Conservation (phyloP, 2,329 filamentous ascomycete genomes). For the Colletotrichum filicis region DNA sequence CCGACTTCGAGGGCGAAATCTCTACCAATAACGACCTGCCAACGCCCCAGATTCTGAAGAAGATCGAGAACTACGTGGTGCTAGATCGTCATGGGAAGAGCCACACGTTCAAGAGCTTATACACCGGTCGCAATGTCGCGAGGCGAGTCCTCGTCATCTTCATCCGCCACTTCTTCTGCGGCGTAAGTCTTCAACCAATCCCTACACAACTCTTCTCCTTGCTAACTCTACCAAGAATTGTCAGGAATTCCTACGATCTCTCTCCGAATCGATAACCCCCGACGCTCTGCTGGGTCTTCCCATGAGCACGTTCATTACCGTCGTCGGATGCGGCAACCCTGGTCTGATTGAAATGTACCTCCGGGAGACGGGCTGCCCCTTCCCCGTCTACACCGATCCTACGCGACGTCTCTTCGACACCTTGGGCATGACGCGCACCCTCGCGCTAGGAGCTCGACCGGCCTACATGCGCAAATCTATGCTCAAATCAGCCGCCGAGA, state of each 20-base stretch:
- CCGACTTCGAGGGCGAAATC: constrained; percentile 67
- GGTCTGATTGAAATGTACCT: constrained; percentile 75
- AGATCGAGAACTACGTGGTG: constrained; percentile 66
- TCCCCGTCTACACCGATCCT: constrained; percentile 83
- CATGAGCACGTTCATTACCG: constrained; percentile 70
- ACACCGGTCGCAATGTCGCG: constrained; percentile 63
- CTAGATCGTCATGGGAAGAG: constrained; percentile 70
- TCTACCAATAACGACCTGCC: constrained; percentile 67
- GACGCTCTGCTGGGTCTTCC: constrained; percentile 61
- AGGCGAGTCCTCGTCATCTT: constrained; percentile 76
- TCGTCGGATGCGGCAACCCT: constrained; percentile 79
- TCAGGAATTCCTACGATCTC: constrained; percentile 76
- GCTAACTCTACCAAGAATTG: constrained; percentile 67
- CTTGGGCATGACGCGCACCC: constrained; percentile 76
- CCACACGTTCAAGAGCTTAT: constrained; percentile 71
- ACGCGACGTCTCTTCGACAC: constrained; percentile 72
- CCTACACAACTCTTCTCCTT: background rate
- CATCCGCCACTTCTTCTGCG: constrained; percentile 84
- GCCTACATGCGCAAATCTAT: constrained; percentile 71
- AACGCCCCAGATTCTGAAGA: constrained; percentile 56
- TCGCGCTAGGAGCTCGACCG: constrained; percentile 68
- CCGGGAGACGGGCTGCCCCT: constrained; percentile 71
- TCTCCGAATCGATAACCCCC: constrained; percentile 68
- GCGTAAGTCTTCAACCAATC: constrained; percentile 61
- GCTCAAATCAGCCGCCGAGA: constrained; percentile 59